phyloP scores from a whole-genome alignment of 2,329 filamentous ascomycete species.

The Metarhizium rileyi region DNA sequence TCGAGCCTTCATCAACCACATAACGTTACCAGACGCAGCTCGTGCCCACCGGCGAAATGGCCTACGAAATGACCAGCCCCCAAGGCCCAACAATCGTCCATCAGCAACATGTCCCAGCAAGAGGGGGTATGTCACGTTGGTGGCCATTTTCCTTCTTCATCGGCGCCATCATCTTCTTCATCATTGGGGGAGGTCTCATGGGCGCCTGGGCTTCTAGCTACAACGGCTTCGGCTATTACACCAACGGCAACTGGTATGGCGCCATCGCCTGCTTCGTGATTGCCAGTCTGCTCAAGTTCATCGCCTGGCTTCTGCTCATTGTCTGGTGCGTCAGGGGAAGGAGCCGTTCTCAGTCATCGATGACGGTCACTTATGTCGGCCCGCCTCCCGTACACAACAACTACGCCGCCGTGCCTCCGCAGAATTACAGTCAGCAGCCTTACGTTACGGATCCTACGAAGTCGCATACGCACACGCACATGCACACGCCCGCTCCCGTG shows the following conservation, averaged over 20 bases:
- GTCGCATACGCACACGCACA: background rate
- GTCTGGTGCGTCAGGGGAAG: conserved; percentile 1
- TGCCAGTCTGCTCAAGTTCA: conserved; percentile 1
- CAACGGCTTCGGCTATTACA: background rate
- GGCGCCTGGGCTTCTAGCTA: conserved; percentile 2
- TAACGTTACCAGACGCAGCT: too few species aligned
- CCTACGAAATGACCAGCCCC: background rate
- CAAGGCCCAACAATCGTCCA: background rate
- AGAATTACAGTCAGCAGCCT: background rate
- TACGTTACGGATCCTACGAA: background rate
- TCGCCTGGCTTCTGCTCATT: conserved; percentile 3
- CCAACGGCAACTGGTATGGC: background rate
- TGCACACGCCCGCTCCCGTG: background rate
- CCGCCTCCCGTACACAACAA: background rate
- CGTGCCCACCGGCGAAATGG: background rate
- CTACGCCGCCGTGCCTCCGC: background rate
- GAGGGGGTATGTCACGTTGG: conserved; percentile 1
- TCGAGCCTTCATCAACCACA: too few species aligned
- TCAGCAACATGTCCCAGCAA: background rate
- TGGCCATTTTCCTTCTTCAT: conserved; percentile 4
- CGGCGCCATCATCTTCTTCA: background rate
- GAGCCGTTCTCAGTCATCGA: background rate
- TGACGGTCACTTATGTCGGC: background rate
- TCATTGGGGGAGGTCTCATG: conserved; percentile 1
- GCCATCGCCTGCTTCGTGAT: conserved; percentile 1